Base-by-base conservation (phyloP, 1,284 basidiomycete species). In the Heterobasidion occidentale region DNA sequence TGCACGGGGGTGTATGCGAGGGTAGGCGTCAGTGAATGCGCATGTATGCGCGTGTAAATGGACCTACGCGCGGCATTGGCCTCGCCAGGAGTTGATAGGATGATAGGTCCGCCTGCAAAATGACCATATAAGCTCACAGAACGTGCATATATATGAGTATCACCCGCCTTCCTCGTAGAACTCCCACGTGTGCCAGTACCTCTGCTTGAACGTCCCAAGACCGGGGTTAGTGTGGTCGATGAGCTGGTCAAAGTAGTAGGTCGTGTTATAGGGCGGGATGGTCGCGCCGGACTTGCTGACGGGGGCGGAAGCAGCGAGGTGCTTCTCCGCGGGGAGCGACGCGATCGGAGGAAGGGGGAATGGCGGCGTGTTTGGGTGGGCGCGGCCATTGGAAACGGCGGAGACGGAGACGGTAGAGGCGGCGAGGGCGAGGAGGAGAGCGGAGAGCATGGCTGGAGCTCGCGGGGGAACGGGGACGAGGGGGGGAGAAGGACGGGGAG, bases 191-290 rank as follows among this genome's bases (percentile, higher is more conserved):
- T 79, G 76, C 83, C 83, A 88, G 69, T 77, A 90, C 42, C 87
- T 77, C 67, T 90, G 88, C 67, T 82, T 74, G 69, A 90, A 90
- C 7, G 86, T 90, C n/a, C 87, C 88, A n/a, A 80, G 70, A n/a
- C 72, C 71, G 7, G 85, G 82, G 56, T 86, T 76, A 57, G 73
- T 80, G 67, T 89, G 88, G 69, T 90, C 86, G 55, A 88, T 84
- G 59, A 88, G 71, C 65, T 89, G 87, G 62, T 82, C 80, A 62
- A 89, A 90, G 61, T 70, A 71, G 68, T 85, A 89, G 2, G 77
- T 76, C 0, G 77, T 81, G 51, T 74, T 44, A 9, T 54, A 36
- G n/a, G 56, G 51, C 35, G 56, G 59, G 7, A 58, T 38, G 34
- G 27, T 15, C 17, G 33, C 47, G 42, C 14, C 14, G 42, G 42